Evolutionary conservation across 2,329 filamentous ascomycete genomes (phyloP).

Genomic region (Talaromyces islandicus): DNA sequence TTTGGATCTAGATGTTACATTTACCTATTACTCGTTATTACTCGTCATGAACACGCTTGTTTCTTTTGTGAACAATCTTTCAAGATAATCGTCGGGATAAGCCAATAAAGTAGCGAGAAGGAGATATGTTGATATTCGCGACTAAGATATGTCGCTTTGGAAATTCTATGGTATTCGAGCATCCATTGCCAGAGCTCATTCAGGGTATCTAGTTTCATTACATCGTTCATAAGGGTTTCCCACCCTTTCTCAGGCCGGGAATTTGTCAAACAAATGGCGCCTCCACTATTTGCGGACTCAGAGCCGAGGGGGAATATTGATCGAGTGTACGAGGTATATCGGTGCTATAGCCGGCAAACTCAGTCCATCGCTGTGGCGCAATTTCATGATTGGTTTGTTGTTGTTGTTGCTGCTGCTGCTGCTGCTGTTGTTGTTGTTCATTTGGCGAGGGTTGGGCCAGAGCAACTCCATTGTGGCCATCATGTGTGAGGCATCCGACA

Average conservation of each 20-base stretch:
- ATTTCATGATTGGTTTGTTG: constrained; percentile 3
- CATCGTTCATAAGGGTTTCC: background rate
- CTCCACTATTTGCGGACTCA: constrained; percentile 11
- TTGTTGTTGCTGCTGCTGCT: background rate
- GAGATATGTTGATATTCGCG: background rate
- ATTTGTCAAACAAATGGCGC: constrained; percentile 8
- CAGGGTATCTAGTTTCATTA: constrained; percentile 8
- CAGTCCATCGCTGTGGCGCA: background rate
- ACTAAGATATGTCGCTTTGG: background rate
- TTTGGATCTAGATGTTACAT: constrained; percentile 2
- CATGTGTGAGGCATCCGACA: constrained; percentile 48
- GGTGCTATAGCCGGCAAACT: constrained; percentile 1
- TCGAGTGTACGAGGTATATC: constrained; percentile 6
- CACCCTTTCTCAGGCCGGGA: background rate
- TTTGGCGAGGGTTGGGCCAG: constrained; percentile 19
- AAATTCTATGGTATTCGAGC: background rate
- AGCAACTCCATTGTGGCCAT: constrained; percentile 42
- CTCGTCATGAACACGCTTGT: constrained; percentile 1
- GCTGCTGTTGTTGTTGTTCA: background rate
- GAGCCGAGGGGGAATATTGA: constrained; percentile 9
- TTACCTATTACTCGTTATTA: background rate
- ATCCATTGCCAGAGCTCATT: background rate
- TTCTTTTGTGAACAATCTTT: background rate
- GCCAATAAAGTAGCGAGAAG: background rate
- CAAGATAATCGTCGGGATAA: background rate